Evolutionary conservation across 768 basidiomycete species (phyloP).

Genomic region (Jaapia argillacea): DNA sequence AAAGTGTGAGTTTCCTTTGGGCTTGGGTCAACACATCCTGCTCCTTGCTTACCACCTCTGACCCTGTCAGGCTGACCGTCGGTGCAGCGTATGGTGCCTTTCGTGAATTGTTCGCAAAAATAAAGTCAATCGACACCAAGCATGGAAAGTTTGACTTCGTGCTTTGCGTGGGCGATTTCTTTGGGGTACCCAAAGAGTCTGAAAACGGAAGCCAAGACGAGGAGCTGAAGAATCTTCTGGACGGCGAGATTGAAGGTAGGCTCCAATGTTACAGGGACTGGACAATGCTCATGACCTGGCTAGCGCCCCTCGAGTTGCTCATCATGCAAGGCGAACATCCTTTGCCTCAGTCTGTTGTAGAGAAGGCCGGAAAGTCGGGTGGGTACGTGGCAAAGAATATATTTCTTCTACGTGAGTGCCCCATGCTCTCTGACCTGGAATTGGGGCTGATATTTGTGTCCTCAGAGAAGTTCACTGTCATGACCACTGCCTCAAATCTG

Average conservation of each 20-base stretch:
- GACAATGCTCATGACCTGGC: constrained; percentile 6
- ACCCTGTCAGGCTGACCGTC: constrained; percentile 48
- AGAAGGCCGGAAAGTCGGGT: constrained; percentile 63
- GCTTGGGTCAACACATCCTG: neutral
- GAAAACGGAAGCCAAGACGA: constrained; percentile 27
- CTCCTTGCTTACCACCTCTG: neutral
- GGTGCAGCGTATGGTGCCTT: constrained; percentile 75
- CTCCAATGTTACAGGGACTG: neutral
- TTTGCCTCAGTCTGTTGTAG: constrained; percentile 62
- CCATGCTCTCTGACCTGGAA: neutral
- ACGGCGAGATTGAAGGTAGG: constrained; percentile 59
- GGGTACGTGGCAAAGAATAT: constrained; percentile 79
- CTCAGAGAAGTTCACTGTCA: constrained; percentile 70
- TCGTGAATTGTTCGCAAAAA: constrained; percentile 65
- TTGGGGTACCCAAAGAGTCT: constrained; percentile 39
- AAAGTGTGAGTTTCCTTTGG: constrained; percentile 13
- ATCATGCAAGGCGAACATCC: constrained; percentile 82
- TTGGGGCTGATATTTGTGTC: constrained; percentile 4
- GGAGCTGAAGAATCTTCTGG: constrained; percentile 50
- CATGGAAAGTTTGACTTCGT: constrained; percentile 89
- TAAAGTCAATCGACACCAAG: constrained; percentile 78
- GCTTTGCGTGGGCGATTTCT: constrained; percentile 80
- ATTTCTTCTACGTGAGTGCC: constrained; percentile 68
- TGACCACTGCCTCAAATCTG: constrained; percentile 72
- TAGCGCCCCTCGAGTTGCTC: constrained; percentile 86